A percentile compares a stretch with the other conserved stretches of the same genome.
Evolutionary conservation across 2,329 filamentous ascomycete species (phyloP).

Genomic region (Xylariaceae sp.): DNA sequence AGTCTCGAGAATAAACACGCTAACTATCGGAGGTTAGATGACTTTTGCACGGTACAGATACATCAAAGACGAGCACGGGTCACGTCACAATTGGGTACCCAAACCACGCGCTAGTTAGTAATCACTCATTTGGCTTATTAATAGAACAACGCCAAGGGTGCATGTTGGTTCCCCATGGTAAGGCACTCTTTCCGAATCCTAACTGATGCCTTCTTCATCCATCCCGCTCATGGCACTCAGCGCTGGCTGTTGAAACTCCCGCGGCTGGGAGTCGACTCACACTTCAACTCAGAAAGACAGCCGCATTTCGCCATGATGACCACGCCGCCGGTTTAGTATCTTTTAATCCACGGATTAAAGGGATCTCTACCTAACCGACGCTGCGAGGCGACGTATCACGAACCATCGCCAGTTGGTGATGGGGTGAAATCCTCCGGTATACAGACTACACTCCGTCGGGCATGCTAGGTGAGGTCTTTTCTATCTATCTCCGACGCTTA

Average conservation of each 20-base stretch:
- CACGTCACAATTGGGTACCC: too few relatives aligned
- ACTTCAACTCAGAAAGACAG: neutral
- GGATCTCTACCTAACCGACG: slow-evolving; percentile 3
- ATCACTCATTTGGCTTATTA: too few relatives aligned
- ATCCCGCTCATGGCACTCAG: neutral
- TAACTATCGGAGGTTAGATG: too few relatives aligned
- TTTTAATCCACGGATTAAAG: neutral
- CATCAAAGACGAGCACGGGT: too few relatives aligned
- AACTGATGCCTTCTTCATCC: neutral
- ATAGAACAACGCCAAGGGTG: too few relatives aligned
- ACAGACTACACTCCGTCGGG: neutral
- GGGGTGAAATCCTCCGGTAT: slow-evolving; percentile 3
- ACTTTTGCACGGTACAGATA: too few relatives aligned
- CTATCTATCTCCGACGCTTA: neutral
- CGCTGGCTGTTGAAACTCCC: neutral
- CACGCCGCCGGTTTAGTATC: slow-evolving; percentile 1
- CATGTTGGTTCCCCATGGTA: too few relatives aligned
- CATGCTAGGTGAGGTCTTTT: slow-evolving; percentile 6
- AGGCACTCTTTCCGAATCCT: too few relatives aligned
- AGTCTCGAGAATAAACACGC: too few relatives aligned
- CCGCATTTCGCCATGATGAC: slow-evolving; percentile 3
- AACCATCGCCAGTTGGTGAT: neutral
- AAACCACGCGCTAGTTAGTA: too few relatives aligned
- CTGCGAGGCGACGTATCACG: slow-evolving; percentile 16
- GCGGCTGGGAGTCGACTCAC: neutral